Evolutionary conservation across 352 stramenopile species (phyloP), one percentile per base, ranked within the genome.

Genomic region (Aphanomyces astaci): DNA sequence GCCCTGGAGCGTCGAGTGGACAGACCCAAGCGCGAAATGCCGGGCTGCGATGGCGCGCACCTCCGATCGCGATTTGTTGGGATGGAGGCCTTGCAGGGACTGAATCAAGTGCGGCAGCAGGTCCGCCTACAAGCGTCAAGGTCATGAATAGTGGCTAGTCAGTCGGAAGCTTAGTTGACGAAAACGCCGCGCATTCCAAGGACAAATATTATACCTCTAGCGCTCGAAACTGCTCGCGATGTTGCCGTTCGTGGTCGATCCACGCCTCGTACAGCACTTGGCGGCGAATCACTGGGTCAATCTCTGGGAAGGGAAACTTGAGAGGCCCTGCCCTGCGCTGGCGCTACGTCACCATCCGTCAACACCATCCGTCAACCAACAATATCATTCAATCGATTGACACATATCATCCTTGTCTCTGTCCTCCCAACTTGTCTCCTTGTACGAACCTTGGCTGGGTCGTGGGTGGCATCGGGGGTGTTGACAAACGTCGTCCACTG

Each of bases 81-180:
- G 17, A n/a, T 68, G 7, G 13, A 68, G 10, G 28, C 62, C 62
- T 48, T 68, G 62, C 13, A 68, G 51, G 15, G 27, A 60, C 25
- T 68, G 33, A 17, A 68, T 31, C 24, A 68, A 27, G 51, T 46
- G 32, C 4, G 62, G 62, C 9, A 51, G 33, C 2, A 68, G 22
- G 46, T 68, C 62, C 4, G 25, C 62, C 62, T 68, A 68, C 33
- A 56, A 0, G n/a, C n/a, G n/a, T 54, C 15, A 2, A 43, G 5
- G 51, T 4, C 13, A 22, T 66, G 3, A 17, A 9, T 11, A 4
- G 53, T n/a, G n/a, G n/a, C n/a, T n/a, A n/a, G n/a, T n/a, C n/a
- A n/a, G n/a, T n/a, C n/a, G n/a, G n/a, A n/a, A n/a, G n/a, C n/a
- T n/a, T n/a, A n/a, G n/a, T n/a, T n/a, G n/a, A n/a, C n/a, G n/a